A percentile compares a stretch with the other conserved stretches of the same genome.
Conservation (phyloP, 2,329 filamentous ascomycete genomes). For the Aspergillus flavus region DNA sequence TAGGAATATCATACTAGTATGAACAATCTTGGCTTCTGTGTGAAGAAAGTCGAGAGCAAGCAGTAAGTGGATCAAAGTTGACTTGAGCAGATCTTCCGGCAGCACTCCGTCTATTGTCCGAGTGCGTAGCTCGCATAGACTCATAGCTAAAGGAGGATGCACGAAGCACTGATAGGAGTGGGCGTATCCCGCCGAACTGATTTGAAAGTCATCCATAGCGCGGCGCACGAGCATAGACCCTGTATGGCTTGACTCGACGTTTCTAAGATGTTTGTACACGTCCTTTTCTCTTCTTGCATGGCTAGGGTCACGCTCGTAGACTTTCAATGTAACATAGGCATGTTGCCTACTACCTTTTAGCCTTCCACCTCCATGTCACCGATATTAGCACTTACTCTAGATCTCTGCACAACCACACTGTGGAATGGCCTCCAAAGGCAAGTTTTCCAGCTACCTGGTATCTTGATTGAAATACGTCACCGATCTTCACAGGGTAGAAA, state of each 20-base stretch:
- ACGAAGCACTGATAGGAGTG: constrained; percentile 26
- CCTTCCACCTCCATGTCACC: not conserved
- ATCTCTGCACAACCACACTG: constrained; percentile 16
- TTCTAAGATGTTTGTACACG: constrained; percentile 22
- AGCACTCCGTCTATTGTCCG: constrained; percentile 15
- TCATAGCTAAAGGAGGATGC: constrained; percentile 27
- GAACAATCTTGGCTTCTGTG: constrained; percentile 24
- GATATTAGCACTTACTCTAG: constrained; percentile 10
- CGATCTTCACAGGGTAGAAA: constrained; percentile 13
- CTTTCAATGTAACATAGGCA: constrained; percentile 14
- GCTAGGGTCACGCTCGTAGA: constrained; percentile 9
- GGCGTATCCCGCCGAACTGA: constrained; percentile 13
- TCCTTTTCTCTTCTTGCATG: constrained; percentile 18
- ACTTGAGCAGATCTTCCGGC: constrained; percentile 24
- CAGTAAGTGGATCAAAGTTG: constrained; percentile 25
- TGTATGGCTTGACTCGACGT: constrained; percentile 19
- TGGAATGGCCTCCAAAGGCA: constrained; percentile 11
- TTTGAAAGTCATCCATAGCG: constrained; percentile 25
- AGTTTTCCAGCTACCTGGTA: constrained; percentile 14
- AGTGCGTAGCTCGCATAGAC: constrained; percentile 20
- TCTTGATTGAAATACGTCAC: constrained; percentile 11
- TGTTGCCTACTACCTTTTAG: constrained; percentile 3
- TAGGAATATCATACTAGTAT: constrained; percentile 24
- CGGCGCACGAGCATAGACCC: constrained; percentile 22
- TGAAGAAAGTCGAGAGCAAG: constrained; percentile 32